Evolutionary conservation across 306 rosid species (phyloP).

Genomic region (Citrullus colocynthis): DNA sequence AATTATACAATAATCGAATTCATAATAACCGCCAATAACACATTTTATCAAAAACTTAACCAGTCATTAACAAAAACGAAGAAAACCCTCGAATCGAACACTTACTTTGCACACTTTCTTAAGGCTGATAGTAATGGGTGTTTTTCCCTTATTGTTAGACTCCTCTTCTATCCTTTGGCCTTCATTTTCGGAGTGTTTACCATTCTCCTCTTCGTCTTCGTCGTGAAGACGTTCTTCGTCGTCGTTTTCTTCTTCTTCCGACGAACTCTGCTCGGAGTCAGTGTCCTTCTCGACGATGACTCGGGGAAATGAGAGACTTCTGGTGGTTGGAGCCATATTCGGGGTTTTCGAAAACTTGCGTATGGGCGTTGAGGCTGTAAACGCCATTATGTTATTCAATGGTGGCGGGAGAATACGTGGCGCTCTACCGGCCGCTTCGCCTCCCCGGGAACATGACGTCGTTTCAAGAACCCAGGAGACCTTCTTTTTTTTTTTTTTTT

Average conservation of each 20-base stretch:
- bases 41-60: neutral
- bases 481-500: no score
- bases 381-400: neutral
- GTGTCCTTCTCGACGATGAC: conserved; percentile 57
- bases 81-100: neutral
- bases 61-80: neutral
- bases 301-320: conserved; percentile 48
- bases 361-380: neutral
- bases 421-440: conserved; percentile 14
- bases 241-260: conserved; percentile 35
- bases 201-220: conserved; percentile 12
- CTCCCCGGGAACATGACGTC: neutral
- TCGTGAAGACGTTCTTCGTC: conserved; percentile 13
- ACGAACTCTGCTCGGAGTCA: conserved; percentile 67
- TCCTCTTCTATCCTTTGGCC: conserved; percentile 23
- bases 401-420: conserved; percentile 49
- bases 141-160: conserved; percentile 41
- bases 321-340: conserved; percentile 52
- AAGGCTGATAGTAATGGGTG: conserved; percentile 46
- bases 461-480: neutral
- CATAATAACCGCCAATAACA: neutral
- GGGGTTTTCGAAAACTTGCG: neutral
- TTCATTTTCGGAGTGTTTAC: conserved; percentile 10
- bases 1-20: neutral
- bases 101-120: conserved; percentile 80